Evolutionary conservation across 2,329 filamentous ascomycete species (phyloP).

Genomic region (Colletotrichum sp.): DNA sequence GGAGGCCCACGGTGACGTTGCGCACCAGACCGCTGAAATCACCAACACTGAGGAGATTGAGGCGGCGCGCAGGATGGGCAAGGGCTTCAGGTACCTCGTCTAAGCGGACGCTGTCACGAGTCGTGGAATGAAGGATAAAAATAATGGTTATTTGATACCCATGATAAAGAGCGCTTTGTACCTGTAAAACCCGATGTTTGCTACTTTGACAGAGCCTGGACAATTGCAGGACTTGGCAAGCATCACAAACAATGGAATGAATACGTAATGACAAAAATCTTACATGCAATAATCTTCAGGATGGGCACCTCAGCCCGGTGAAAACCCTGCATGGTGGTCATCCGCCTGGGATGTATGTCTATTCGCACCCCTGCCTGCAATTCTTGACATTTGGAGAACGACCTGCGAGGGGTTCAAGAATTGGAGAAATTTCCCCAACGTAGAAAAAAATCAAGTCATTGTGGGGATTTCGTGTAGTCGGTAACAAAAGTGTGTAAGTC

Average conservation of each 20-base stretch:
- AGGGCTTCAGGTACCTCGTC: constrained; percentile 52
- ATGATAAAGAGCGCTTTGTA: neutral
- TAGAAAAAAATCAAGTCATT: neutral
- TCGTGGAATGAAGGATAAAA: neutral
- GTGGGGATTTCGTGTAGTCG: neutral
- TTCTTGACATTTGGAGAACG: neutral
- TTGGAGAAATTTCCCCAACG: neutral
- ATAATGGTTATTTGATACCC: constrained; percentile 8
- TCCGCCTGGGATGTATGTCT: neutral
- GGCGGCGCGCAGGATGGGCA: constrained; percentile 47
- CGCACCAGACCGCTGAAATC: constrained; percentile 41
- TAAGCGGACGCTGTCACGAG: constrained; percentile 23
- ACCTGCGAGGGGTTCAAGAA: neutral
- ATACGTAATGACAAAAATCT: neutral
- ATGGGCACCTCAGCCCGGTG: neutral
- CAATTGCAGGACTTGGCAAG: neutral
- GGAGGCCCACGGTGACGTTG: constrained; percentile 40
- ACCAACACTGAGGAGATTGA: constrained; percentile 45
- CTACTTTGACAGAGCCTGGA: neutral
- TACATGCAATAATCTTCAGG: neutral
- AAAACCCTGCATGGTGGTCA: neutral
- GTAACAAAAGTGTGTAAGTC: neutral
- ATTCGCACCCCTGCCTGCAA: neutral
- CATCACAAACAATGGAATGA: neutral
- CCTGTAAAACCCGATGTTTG: neutral